Percentiles rank a stretch among this genome's conserved stretches.
Evolutionary conservation across 2,329 filamentous ascomycete genomes (phyloP).

Genomic region (Rhynchosporium agropyri): DNA sequence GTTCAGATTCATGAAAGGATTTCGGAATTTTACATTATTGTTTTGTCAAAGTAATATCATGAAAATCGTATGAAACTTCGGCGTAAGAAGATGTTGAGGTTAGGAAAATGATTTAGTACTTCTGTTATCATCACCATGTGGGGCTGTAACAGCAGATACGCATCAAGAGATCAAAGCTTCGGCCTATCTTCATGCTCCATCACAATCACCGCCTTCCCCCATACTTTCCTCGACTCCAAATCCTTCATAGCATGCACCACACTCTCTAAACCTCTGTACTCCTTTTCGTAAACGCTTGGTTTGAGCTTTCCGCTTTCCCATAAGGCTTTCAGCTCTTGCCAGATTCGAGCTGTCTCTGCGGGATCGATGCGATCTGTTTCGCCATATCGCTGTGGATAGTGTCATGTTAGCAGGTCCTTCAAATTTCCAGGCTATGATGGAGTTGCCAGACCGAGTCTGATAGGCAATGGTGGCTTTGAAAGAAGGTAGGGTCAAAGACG

Average conservation of each 20-base stretch:
- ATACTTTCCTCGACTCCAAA: constrained; percentile 52
- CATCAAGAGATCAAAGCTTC: background rate
- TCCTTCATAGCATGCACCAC: constrained; percentile 55
- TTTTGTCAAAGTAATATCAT: background rate
- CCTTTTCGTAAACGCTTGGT: constrained; percentile 52
- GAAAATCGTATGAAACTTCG: too few species aligned
- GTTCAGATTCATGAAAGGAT: too few species aligned
- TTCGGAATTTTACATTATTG: background rate
- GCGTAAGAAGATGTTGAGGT: too few species aligned
- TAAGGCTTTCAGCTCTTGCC: constrained; percentile 53
- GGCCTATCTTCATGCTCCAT: constrained; percentile 36
- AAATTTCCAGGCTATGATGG: too few species aligned
- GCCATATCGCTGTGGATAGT: constrained; percentile 53
- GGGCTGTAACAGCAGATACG: too few species aligned
- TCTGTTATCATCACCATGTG: too few species aligned
- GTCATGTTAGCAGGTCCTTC: background rate
- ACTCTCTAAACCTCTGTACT: constrained; percentile 53
- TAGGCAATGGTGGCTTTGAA: too few species aligned
- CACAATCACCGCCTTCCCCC: constrained; percentile 59
- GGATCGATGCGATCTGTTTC: constrained; percentile 56
- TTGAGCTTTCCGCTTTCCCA: constrained; percentile 51
- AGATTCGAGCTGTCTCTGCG: constrained; percentile 50
- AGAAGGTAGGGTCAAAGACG: constrained; percentile 32
- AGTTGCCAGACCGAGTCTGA: too few species aligned
- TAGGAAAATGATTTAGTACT: too few species aligned